phyloP scores from a whole-genome alignment of 257 asterid genomes.

The Sherardia arvensis region DNA sequence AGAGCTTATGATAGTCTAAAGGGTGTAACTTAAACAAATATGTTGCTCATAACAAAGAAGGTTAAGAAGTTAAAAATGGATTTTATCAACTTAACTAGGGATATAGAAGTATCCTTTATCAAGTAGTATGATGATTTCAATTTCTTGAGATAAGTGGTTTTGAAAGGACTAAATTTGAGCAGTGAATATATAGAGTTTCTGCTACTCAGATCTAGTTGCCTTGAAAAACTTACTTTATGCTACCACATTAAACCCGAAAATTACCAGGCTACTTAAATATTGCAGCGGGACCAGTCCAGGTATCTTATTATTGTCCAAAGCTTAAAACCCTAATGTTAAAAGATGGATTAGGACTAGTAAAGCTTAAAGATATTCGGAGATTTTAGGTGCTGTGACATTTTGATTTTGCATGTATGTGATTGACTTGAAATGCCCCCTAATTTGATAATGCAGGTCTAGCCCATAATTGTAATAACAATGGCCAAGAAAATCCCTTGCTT shows the following conservation, averaged over 20 bases:
- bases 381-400: no score
- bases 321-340: not conserved
- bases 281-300: not conserved
- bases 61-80: not conserved
- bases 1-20: no score
- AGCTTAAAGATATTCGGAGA: not conserved
- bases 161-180: not conserved
- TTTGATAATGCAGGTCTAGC: no score
- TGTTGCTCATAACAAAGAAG: not conserved
- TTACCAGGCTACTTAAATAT: no score
- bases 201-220: not conserved
- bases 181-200: not conserved
- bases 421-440: no score
- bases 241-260: no score
- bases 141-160: not conserved
- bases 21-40: no score
- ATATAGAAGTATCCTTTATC: not conserved
- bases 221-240: not conserved
- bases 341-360: not conserved
- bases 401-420: no score
- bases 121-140: not conserved
- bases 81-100: not conserved
- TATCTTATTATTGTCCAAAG: not conserved
- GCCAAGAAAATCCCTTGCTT: no score
- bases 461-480: no score